Evolutionary conservation across 2,329 filamentous ascomycete genomes (phyloP).

Genomic region (Cytospora piceicola): DNA sequence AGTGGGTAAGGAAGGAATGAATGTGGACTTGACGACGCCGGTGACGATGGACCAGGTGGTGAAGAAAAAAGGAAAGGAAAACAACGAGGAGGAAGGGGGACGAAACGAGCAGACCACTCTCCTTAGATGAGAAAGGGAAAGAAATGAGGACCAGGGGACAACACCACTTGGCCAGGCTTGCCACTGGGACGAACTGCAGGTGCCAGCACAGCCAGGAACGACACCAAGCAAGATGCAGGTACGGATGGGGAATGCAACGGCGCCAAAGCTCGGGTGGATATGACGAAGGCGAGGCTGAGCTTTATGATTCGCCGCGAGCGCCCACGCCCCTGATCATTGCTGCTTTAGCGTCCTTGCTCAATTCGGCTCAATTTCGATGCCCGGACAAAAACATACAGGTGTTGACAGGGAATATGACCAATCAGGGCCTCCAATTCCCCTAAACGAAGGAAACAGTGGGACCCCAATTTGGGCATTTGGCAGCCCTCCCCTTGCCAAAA

Average conservation of each 20-base stretch:
- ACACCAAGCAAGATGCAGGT: slow-evolving; percentile 26
- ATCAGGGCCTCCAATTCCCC: slow-evolving; percentile 24
- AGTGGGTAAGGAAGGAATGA: slow-evolving; percentile 46
- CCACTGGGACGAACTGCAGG: slow-evolving; percentile 23
- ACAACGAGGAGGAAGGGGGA: slow-evolving; percentile 13
- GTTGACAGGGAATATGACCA: slow-evolving; percentile 11
- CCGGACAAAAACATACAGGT: slow-evolving; percentile 34
- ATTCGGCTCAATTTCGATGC: slow-evolving; percentile 29
- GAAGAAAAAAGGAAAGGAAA: slow-evolving; percentile 26
- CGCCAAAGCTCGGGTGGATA: slow-evolving; percentile 28
- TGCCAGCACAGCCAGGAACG: slow-evolving; percentile 14
- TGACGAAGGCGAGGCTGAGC: slow-evolving; percentile 13
- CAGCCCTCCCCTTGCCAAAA: background rate
- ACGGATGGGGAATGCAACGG: slow-evolving; percentile 29
- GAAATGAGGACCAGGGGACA: slow-evolving; percentile 23
- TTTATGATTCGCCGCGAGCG: slow-evolving; percentile 22
- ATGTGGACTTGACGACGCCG: slow-evolving; percentile 39
- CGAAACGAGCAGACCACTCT: slow-evolving; percentile 21
- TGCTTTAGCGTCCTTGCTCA: slow-evolving; percentile 19
- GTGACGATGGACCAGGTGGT: slow-evolving; percentile 39
- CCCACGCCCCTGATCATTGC: slow-evolving; percentile 28
- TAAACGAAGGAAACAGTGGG: slow-evolving; percentile 37
- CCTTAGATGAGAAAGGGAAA: slow-evolving; percentile 30
- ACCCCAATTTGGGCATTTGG: slow-evolving; percentile 23
- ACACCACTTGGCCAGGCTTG: background rate